Base-by-base conservation (phyloP, 805 yeast species). In the Priceomyces medius region DNA sequence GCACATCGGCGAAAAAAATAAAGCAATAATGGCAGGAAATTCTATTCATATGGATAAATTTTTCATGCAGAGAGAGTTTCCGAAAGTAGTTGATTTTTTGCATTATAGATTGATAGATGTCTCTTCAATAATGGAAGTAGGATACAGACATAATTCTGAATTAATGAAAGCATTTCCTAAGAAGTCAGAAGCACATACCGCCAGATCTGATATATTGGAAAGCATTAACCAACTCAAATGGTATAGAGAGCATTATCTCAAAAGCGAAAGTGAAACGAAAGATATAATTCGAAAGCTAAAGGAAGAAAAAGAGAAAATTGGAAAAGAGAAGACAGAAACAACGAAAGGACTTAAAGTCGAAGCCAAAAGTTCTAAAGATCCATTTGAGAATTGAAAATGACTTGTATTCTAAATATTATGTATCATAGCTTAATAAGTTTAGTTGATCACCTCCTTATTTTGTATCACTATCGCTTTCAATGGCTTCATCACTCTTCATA, bases 11-110 rank as follows among this genome's bases (percentile, higher is more conserved):
- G 66, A 66, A 12, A 66, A 68, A 8, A 68, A 79, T 2, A 64
- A 68, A 14, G 97, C 89, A 2, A 64, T 93, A 0, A 63, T 93
- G 41, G 96, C 95, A 0, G 99, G 99, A 2, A 93, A 91, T 52
- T 77, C 96, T 0, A 82, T 93, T 14, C 97, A 93, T 61, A 83
- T 88, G 82, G 99, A 93, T 60, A 77, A 88, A 44, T 73, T 85
- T 38, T 93, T 91, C 63, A 76, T 93, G 84, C 67, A 80, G 58
- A 73, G 78, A 40, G 96, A 91, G 55, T 81, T 93, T 68, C 98
- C 98, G 0, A 61, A 73, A 36, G 82, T 88, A 6, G 60, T 77
- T n/a, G 77, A 77, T 31, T 72, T 71, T 44, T 63, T 78, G 51
- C 77, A 69, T 57, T 93, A 93, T 59, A 75, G 99, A 41, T 73